A percentile compares a stretch with the other conserved stretches of the same genome.
These are phyloP conservation scores for Aspergillus fischeri DNA, from an alignment of 2,329 filamentous ascomycete species.

Conservation along the genomic window DNA sequence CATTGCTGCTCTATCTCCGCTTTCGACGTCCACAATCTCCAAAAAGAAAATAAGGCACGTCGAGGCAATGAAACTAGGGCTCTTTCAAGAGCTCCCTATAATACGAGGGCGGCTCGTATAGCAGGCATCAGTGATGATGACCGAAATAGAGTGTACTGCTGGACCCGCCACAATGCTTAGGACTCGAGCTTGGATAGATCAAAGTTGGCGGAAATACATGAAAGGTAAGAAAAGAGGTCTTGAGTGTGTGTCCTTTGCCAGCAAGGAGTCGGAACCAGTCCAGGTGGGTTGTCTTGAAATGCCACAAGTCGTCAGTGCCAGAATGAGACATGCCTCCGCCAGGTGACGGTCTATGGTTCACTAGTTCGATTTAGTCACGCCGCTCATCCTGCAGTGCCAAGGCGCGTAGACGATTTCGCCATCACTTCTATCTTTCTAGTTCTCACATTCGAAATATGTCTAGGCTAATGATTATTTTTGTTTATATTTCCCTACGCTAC, in stretches of 20 bases:
- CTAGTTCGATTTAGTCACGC: neutral
- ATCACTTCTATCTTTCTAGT: neutral
- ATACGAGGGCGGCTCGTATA: constrained; percentile 2
- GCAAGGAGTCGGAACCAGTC: constrained; percentile 21
- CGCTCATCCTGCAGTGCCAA: neutral
- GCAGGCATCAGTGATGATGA: constrained; percentile 2
- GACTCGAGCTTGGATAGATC: neutral
- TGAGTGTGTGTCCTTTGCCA: constrained; percentile 14
- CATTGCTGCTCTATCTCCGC: neutral
- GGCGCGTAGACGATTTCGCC: neutral
- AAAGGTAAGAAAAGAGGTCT: neutral
- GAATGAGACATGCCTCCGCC: neutral
- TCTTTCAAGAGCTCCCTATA: constrained; percentile 5
- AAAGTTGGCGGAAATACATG: neutral
- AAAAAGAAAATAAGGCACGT: neutral
- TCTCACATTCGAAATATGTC: neutral
- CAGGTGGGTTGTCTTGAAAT: constrained; percentile 10
- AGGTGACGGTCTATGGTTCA: neutral
- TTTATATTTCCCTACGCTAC: neutral
- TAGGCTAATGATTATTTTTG: neutral
- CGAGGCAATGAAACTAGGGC: neutral
- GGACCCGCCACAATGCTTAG: neutral
- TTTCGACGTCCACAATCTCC: neutral
- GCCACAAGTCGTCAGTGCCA: neutral
- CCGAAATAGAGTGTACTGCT: neutral